These are phyloP conservation scores for Tulasnella sp. DNA, from an alignment of 768 basidiomycete species.

Conservation along the genomic window DNA sequence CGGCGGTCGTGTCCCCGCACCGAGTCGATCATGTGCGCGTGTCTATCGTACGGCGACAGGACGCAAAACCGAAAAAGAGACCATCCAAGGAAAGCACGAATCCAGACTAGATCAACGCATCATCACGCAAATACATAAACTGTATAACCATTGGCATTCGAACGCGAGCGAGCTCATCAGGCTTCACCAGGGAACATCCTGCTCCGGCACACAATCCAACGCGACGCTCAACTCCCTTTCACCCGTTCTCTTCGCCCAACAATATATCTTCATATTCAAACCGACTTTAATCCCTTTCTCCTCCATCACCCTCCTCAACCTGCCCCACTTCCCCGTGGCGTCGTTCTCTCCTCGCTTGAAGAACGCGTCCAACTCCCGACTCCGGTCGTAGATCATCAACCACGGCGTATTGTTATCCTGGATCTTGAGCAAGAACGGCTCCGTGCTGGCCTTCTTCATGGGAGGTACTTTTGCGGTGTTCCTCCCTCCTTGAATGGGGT, in stretches of 20 bases:
- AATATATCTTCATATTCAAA: background rate
- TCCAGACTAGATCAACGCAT: too few species aligned
- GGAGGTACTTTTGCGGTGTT: background rate
- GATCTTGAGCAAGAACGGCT: slow-evolving; percentile 37
- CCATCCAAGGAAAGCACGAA: background rate
- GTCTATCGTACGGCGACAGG: background rate
- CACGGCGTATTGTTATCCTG: slow-evolving; percentile 25
- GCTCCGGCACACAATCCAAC: background rate
- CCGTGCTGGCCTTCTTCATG: slow-evolving; percentile 32
- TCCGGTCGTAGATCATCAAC: slow-evolving; percentile 37
- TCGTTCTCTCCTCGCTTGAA: slow-evolving; percentile 28
- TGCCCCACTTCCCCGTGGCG: background rate
- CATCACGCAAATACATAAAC: background rate
- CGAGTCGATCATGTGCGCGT: background rate
- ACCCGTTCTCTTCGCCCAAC: slow-evolving; percentile 4
- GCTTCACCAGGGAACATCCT: background rate
- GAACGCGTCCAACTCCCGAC: slow-evolving; percentile 34
- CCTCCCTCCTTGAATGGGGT: background rate
- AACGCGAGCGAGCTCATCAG: background rate
- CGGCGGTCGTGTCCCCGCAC: too few species aligned
- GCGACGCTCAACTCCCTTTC: slow-evolving; percentile 1
- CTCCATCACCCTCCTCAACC: background rate
- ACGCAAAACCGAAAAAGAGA: too few species aligned
- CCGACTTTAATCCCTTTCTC: background rate
- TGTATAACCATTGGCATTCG: background rate